phyloP scores from a whole-genome alignment of 345 rosid genomes.

The Arabidopsis arenosa region DNA sequence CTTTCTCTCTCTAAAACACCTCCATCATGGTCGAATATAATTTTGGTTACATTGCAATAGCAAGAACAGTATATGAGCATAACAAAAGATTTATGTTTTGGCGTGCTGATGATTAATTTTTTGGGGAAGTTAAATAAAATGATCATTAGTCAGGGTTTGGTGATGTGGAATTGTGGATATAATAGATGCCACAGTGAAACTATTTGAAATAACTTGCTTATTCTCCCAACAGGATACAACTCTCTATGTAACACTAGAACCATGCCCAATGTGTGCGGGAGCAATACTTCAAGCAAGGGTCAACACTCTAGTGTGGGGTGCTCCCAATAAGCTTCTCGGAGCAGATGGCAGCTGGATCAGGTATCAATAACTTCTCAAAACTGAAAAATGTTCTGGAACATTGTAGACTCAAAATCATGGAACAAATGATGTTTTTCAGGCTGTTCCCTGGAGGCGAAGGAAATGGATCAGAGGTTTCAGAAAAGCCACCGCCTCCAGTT shows the following conservation, averaged over 20 bases:
- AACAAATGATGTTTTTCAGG: slow-evolving; percentile 51
- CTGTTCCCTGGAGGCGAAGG: slow-evolving; percentile 67
- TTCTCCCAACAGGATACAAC: slow-evolving; percentile 64
- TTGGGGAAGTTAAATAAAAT: slow-evolving; percentile 1
- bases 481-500: slow-evolving; percentile 76
- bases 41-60: slow-evolving; percentile 17
- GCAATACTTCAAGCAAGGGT: slow-evolving; percentile 97
- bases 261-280: slow-evolving; percentile 99
- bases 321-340: slow-evolving; percentile 98
- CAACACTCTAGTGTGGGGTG: slow-evolving; percentile 93
- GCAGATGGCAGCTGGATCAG: slow-evolving; percentile 99
- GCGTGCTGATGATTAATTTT: neutral
- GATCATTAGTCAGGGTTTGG: neutral
- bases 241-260: slow-evolving; percentile 94
- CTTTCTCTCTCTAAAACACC: slow-evolving; percentile 1
- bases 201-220: slow-evolving; percentile 19
- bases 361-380: slow-evolving; percentile 43
- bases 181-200: no score
- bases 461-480: slow-evolving; percentile 50
- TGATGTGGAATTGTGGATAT: no score
- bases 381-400: slow-evolving; percentile 17
- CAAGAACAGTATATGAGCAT: slow-evolving; percentile 10
- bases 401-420: neutral
- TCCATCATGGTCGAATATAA: neutral
- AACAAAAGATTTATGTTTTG: neutral